These are phyloP conservation scores for barley (Hordeum vulgare) DNA, from an alignment of 176 grass and related monocot genomes.

Conservation along the genomic window MorexV3_pseudomolecules_assembly NC_058523.1:553763147-553763646, in stretches of 20 bases:
- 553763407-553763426: neutral
- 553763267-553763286: no score
- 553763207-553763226: no score
- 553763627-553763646: neutral
- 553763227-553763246: no score
- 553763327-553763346: slow-evolving; percentile 14
- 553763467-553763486: slow-evolving; percentile 24
- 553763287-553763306: neutral
- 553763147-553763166: neutral
- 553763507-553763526: slow-evolving; percentile 14
- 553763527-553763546: slow-evolving; percentile 16
- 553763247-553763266: no score
- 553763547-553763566: neutral
- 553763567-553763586: neutral
- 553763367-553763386: neutral
- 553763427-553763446: neutral
- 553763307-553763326: neutral
- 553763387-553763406: neutral
- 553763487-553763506: slow-evolving; percentile 13
- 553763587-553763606: neutral
- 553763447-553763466: neutral
- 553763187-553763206: neutral
- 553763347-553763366: neutral
- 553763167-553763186: neutral
- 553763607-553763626: neutral